Percentiles rank a stretch among this genome's conserved stretches.
These are phyloP conservation scores for Suillus brevipes DNA, from an alignment of 768 basidiomycete species.

Conservation along the genomic window DNA sequence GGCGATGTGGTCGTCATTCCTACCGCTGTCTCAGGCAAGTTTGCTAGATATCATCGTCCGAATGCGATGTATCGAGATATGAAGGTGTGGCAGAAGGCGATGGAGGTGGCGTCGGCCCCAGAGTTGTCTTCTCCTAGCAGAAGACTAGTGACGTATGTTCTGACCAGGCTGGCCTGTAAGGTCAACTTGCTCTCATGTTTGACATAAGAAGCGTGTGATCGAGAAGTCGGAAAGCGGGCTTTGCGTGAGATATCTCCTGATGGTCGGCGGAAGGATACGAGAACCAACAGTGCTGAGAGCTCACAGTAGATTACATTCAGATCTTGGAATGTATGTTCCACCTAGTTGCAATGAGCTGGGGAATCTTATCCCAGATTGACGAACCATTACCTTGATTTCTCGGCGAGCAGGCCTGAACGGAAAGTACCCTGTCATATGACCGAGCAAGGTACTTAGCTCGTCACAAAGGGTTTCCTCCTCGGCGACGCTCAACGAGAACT, in stretches of 20 bases:
- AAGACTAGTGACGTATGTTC: constrained; percentile 59
- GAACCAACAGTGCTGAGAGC: constrained; percentile 62
- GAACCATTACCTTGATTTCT: constrained; percentile 53
- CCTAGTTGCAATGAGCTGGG: constrained; percentile 35
- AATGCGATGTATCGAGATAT: no score
- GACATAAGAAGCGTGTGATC: constrained; percentile 19
- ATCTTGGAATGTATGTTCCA: constrained; percentile 65
- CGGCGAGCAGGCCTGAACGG: constrained; percentile 62
- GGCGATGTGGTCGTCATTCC: constrained; percentile 89
- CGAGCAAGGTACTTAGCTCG: constrained; percentile 59
- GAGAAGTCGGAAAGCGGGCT: constrained; percentile 10
- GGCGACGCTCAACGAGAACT: constrained; percentile 34
- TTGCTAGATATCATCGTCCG: no score
- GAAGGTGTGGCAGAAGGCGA: no score
- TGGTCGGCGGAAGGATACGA: constrained; percentile 31
- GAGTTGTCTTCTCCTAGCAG: constrained; percentile 52
- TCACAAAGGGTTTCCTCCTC: constrained; percentile 35
- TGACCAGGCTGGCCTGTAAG: constrained; percentile 51
- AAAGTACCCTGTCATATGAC: constrained; percentile 81
- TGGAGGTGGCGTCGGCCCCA: constrained; percentile 4
- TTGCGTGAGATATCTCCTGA: constrained; percentile 10
- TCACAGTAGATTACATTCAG: constrained; percentile 80
- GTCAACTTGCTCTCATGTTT: constrained; percentile 24
- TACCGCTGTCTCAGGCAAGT: no score
- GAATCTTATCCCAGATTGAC: neutral